These are phyloP conservation scores for Fusarium gaditjirri DNA, from an alignment of 2,329 filamentous ascomycete species.

Conservation along the genomic window DNA sequence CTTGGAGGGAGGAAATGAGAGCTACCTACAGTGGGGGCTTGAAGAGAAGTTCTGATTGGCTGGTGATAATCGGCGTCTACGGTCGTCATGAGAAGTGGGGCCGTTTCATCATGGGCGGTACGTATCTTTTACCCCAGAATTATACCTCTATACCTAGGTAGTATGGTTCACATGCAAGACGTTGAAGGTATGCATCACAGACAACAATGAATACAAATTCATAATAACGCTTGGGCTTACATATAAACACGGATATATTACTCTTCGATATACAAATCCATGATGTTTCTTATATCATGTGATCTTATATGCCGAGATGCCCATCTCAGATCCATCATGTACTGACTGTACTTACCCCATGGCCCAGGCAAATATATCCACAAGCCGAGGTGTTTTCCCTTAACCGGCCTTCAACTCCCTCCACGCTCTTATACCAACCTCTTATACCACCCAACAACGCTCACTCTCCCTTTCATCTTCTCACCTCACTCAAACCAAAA, in stretches of 20 bases:
- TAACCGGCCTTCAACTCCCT: constrained; percentile 13
- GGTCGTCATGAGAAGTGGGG: constrained; percentile 36
- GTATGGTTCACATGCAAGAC: constrained; percentile 33
- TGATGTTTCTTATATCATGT: background rate
- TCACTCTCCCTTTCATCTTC: background rate
- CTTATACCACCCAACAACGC: constrained; percentile 1
- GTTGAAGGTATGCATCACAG: background rate
- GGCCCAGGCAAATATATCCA: constrained; percentile 6
- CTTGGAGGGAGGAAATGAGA: constrained; percentile 15
- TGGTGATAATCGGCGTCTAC: background rate
- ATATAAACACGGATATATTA: accelerated
- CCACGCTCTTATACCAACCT: constrained; percentile 10
- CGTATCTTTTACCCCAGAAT: constrained; percentile 29
- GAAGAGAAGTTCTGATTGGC: background rate
- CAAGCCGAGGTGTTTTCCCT: constrained; percentile 37
- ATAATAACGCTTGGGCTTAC: background rate
- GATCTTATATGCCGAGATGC: constrained; percentile 15
- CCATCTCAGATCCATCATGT: constrained; percentile 1
- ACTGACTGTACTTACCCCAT: constrained; percentile 5
- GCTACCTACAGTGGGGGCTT: constrained; percentile 10
- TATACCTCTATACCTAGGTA: too few relatives aligned
- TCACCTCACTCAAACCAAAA: background rate
- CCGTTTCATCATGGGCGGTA: constrained; percentile 27
- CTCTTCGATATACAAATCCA: accelerated
- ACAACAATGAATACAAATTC: background rate